Evolutionary conservation across 2,329 filamentous ascomycete genomes (phyloP).

Genomic region (Colletotrichum sp.): DNA sequence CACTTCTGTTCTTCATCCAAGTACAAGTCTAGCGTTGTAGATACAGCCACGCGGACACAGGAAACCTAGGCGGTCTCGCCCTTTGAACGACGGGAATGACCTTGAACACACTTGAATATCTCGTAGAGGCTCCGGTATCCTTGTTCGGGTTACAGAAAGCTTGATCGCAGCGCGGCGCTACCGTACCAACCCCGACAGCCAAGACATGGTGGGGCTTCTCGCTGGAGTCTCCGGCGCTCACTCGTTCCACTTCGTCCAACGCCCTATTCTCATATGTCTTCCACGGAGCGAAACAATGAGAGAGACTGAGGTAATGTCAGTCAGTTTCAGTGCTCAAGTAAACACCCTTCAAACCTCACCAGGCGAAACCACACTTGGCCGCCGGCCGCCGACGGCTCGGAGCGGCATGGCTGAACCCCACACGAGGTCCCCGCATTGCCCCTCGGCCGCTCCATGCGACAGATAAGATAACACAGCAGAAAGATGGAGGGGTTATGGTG

Average conservation of each 20-base stretch:
- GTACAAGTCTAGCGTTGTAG: not conserved
- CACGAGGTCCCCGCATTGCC: not conserved
- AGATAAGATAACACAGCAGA: not conserved
- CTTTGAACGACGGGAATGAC: not conserved
- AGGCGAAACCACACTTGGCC: not conserved
- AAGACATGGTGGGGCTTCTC: not conserved
- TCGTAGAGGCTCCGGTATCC: not conserved
- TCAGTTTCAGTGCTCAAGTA: not conserved
- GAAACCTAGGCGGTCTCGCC: not conserved
- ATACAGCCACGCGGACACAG: not conserved
- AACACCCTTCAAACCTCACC: not conserved
- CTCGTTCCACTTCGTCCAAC: not conserved
- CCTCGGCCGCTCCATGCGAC: not conserved
- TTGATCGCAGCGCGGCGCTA: not conserved
- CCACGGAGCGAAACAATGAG: not conserved
- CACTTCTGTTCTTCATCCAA: not conserved
- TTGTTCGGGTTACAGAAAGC: not conserved
- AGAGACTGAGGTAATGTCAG: not conserved
- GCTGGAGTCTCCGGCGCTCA: not conserved
- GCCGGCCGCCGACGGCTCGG: conserved; percentile 19
- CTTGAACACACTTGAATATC: not conserved
- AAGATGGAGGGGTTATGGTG: not conserved
- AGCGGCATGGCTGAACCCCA: not conserved
- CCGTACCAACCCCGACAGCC: not conserved
- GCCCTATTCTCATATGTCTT: not conserved